phyloP scores from a whole-genome alignment of 1,284 basidiomycete species.

The Puccinia triticina region DNA sequence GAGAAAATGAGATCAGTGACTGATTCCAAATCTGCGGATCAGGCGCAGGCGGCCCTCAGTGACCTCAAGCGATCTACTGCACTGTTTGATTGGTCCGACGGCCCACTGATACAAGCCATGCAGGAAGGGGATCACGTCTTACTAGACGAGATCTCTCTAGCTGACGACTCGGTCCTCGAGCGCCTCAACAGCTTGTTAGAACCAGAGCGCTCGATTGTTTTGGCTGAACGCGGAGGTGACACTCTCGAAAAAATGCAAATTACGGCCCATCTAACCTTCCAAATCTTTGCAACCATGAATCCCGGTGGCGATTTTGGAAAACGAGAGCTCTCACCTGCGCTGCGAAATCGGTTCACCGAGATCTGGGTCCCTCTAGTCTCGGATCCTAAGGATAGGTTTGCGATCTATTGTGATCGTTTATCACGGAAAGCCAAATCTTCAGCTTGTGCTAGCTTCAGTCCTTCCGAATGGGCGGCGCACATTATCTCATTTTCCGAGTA shows the following conservation, averaged over 20 bases:
- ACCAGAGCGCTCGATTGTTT: constrained; percentile 80
- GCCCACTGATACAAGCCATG: constrained; percentile 94
- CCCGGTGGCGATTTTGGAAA: constrained; percentile 99
- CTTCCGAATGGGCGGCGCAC: constrained; percentile 68
- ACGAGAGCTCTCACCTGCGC: constrained; percentile 94
- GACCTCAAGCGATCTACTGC: constrained; percentile 66
- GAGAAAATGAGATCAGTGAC: constrained; percentile 63
- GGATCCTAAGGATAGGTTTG: constrained; percentile 72
- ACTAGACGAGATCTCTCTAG: constrained; percentile 95
- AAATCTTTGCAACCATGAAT: constrained; percentile 98
- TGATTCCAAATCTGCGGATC: constrained; percentile 25
- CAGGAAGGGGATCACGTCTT: constrained; percentile 79
- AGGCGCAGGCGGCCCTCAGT: constrained; percentile 56
- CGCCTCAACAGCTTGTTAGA: constrained; percentile 96
- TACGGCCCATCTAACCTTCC: constrained; percentile 72
- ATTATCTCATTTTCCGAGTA: constrained; percentile 82
- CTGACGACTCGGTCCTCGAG: constrained; percentile 97
- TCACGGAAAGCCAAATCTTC: constrained; percentile 55
- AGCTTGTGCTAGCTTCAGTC: not conserved
- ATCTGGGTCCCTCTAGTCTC: constrained; percentile 95
- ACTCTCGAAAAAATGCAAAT: constrained; percentile 73
- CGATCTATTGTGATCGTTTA: constrained; percentile 80
- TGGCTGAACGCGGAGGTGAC: constrained; percentile 87
- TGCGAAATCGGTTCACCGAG: constrained; percentile 97
- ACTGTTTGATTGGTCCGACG: constrained; percentile 97